Base-by-base conservation (phyloP, 176 grass and related monocot species). In the Hordeum marinum region DNA sequence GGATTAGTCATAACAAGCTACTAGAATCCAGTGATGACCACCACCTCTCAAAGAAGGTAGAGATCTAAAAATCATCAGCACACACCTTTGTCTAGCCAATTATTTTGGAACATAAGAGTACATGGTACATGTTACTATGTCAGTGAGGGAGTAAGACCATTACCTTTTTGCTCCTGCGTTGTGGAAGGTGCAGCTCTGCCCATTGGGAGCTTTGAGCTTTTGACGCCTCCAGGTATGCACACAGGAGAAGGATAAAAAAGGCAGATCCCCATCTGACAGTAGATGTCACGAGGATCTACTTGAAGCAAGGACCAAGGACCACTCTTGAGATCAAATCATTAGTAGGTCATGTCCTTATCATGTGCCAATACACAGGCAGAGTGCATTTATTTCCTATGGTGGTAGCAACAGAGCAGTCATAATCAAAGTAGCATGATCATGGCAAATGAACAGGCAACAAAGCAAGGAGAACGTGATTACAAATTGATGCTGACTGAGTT, bases 251-350 rank as follows among this genome's bases (percentile, higher is more conserved):
- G n/a, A 60, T 41, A 14, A 68, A 84, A 84, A 63, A 80, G 34
- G 70, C 34, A 85, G 58, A 52, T 29, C 26, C 23, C 24, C 63
- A 65, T 41, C 42, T 72, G 58, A 72, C 52, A 55, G 35, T 86
- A 63, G 55, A 75, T 68, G 59, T 50, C 79, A 73, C 35, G 79
- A 37, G 41, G 64, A 11, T 78, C 64, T 79, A 90, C 58, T 86
- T 20, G 84, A 37, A 82, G 65, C 76, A 72, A 87, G 82, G 82
- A 90, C 50, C 70, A 71, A 88, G 79, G 80, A 90, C 61, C 78
- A 78, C 84, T 70, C 82, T 62, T 63, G 70, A 81, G 40, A 88
- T 78, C 92, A 94, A 92, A 94, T 94, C 91, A 97, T 97, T 88
- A 46, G 89, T 86, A 81, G 87, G 85, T 70, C 89, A 73, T 29